Evolutionary conservation across 1,139 yeast species (phyloP).

Genomic region (Saccharomyces hybrid): DNA sequence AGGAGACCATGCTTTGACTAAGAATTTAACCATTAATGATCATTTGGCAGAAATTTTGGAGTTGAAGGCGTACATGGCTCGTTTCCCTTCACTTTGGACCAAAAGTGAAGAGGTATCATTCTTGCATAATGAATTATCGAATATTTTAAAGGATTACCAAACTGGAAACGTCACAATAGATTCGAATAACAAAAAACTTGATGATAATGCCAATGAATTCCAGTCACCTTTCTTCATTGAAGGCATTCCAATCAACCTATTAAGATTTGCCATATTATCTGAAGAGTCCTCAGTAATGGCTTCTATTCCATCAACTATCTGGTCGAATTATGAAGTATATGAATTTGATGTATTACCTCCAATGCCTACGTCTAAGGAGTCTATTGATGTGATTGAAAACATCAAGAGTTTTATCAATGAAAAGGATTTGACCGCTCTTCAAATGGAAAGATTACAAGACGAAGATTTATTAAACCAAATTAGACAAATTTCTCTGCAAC

Average conservation of each 20-base stretch:
- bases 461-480: constrained; percentile 28
- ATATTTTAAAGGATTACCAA: constrained; percentile 29
- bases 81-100: constrained; percentile 26
- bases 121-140: constrained; percentile 40
- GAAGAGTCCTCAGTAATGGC: constrained; percentile 69
- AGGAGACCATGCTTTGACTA: constrained; percentile 16
- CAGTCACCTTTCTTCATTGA: constrained; percentile 23
- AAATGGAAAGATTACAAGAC: constrained; percentile 22
- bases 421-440: constrained; percentile 24
- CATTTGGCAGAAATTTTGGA: constrained; percentile 23
- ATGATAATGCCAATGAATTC: neutral
- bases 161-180: constrained; percentile 7
- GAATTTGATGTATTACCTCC: constrained; percentile 74
- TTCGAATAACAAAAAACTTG: constrained; percentile 6
- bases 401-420: constrained; percentile 37
- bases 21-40: constrained; percentile 18
- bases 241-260: constrained; percentile 49
- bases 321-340: constrained; percentile 53
- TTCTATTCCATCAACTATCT: constrained; percentile 52
- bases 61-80: constrained; percentile 23
- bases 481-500: constrained; percentile 29
- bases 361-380: constrained; percentile 29
- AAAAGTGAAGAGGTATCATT: constrained; percentile 38
- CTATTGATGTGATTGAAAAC: constrained; percentile 31
- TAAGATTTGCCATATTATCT: constrained; percentile 60